Conservation (phyloP, 495 filamentous ascomycete species). For the Daldinia childiae region DNA sequence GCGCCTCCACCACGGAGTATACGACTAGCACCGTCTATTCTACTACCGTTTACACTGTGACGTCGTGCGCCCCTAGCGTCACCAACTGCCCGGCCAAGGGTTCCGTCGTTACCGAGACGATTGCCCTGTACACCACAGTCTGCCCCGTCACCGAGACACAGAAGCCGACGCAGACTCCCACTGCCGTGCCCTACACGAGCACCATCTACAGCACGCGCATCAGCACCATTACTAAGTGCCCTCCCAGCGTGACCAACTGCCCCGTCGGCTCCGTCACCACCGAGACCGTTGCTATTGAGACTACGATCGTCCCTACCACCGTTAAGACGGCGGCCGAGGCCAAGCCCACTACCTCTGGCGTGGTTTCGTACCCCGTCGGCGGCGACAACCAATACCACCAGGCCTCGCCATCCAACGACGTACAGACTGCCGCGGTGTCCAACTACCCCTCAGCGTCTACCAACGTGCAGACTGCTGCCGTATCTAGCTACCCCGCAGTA, state of each 20-base stretch:
- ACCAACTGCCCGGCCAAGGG: conserved; percentile 60
- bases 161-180: conserved; percentile 29
- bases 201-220: conserved; percentile 65
- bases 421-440: conserved; percentile 16
- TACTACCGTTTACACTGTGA: conserved; percentile 65
- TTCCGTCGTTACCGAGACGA: conserved; percentile 51
- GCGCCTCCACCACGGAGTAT: conserved; percentile 22
- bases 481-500: conserved; percentile 20
- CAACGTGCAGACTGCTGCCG: conserved; percentile 13
- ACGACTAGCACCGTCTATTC: conserved; percentile 58
- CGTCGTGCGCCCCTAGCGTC: conserved; percentile 60
- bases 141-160: conserved; percentile 53
- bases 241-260: conserved; percentile 65
- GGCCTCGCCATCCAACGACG: conserved; percentile 21
- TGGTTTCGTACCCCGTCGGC: conserved; percentile 12
- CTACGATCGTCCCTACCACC: conserved; percentile 18
- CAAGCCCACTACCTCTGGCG: conserved; percentile 1
- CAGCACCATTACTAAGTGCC: conserved; percentile 66
- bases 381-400: conserved; percentile 4
- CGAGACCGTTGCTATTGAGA: conserved; percentile 47
- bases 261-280: conserved; percentile 58
- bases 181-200: conserved; percentile 45
- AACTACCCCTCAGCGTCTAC: conserved; percentile 23
- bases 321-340: conserved; percentile 3
- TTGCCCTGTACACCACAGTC: conserved; percentile 53